A percentile compares a stretch with the other conserved stretches of the same genome.
Evolutionary conservation across 2,329 filamentous ascomycete genomes (phyloP).

Genomic region (Fusarium chlamydosporum): DNA sequence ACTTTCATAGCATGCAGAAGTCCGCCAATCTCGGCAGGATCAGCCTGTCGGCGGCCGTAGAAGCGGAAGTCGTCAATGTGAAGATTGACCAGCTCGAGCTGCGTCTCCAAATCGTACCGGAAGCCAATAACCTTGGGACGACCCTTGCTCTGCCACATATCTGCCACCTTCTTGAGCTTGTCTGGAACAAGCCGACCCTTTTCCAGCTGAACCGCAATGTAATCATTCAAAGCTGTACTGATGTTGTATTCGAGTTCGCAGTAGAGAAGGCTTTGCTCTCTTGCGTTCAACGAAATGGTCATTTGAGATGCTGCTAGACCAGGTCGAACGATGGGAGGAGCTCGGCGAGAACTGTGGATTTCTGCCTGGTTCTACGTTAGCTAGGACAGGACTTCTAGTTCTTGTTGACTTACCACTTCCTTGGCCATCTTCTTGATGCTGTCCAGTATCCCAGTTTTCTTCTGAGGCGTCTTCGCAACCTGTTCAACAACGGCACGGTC

Average conservation of each 20-base stretch:
- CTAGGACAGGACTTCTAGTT: neutral
- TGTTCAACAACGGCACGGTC: constrained; percentile 43
- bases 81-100: constrained; percentile 67
- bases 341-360: constrained; percentile 53
- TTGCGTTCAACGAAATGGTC: constrained; percentile 66
- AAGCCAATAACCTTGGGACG: constrained; percentile 69
- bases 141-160: constrained; percentile 66
- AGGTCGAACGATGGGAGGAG: constrained; percentile 52
- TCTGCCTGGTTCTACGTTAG: constrained; percentile 54
- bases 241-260: constrained; percentile 71
- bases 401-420: constrained; percentile 61
- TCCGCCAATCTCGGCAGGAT: constrained; percentile 60
- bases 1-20: constrained; percentile 67
- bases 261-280: constrained; percentile 71
- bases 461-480: constrained; percentile 52
- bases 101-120: constrained; percentile 72
- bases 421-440: constrained; percentile 67
- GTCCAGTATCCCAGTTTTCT: constrained; percentile 61
- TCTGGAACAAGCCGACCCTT: constrained; percentile 67
- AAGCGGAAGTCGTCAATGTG: constrained; percentile 69
- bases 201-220: constrained; percentile 67
- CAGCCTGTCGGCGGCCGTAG: constrained; percentile 63
- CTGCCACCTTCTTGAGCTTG: constrained; percentile 66
- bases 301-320: constrained; percentile 52
- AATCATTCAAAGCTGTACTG: constrained; percentile 65